phyloP scores from a whole-genome alignment of 23 red algal species.

The Chondrus crispus region DNA sequence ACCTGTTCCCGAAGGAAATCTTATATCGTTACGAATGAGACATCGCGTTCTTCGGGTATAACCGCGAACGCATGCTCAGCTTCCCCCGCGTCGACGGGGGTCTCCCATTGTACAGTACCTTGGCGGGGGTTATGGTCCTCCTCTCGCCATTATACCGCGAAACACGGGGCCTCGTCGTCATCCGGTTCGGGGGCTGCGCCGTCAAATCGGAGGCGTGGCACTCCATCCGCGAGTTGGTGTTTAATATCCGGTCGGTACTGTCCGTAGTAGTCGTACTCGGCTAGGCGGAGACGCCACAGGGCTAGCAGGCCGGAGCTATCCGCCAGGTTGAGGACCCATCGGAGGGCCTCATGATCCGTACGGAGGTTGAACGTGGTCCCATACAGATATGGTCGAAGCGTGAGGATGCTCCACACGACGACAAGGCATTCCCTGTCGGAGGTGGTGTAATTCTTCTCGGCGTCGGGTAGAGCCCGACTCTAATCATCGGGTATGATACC shows the following conservation, averaged over 20 bases:
- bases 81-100: too few species aligned
- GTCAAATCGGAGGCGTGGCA: constrained; percentile 6
- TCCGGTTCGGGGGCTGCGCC: neutral
- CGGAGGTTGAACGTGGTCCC: neutral
- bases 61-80: too few species aligned
- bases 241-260: constrained; percentile 1
- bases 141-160: neutral
- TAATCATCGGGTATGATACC: too few species aligned
- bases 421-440: constrained; percentile 17
- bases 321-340: constrained; percentile 27
- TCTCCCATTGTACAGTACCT: too few species aligned
- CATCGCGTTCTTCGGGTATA: too few species aligned
- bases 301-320: neutral
- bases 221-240: neutral
- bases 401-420: constrained; percentile 17
- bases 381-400: constrained; percentile 31
- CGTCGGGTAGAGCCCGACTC: neutral
- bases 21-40: too few species aligned
- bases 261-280: constrained; percentile 30
- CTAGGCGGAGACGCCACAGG: neutral
- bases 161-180: neutral
- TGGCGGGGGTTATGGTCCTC: too few species aligned
- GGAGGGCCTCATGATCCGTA: neutral
- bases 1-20: too few species aligned
- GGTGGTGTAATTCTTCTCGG: neutral